Evolutionary conservation across 1,139 yeast genomes (phyloP).

Genomic region (Scheffersomyces stambukii): DNA sequence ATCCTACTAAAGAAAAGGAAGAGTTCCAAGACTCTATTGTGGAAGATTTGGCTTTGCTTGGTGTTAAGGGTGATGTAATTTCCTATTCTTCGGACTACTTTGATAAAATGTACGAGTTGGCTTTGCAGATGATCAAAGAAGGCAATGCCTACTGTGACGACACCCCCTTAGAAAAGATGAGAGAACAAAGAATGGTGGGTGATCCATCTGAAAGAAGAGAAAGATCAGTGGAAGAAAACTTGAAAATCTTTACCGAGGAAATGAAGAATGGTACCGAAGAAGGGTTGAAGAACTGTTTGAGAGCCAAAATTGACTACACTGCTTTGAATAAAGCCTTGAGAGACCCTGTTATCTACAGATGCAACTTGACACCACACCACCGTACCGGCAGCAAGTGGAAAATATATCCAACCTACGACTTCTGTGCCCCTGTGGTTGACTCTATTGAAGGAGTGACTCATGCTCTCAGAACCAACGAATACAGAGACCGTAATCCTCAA

Average conservation of each 20-base stretch:
- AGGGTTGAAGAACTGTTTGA: slow-evolving; percentile 83
- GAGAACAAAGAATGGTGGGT: slow-evolving; percentile 98
- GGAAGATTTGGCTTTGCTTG: slow-evolving; percentile 83
- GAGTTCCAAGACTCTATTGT: slow-evolving; percentile 91
- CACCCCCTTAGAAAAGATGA: slow-evolving; percentile 88
- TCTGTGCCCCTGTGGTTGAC: slow-evolving; percentile 96
- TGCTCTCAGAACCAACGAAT: slow-evolving; percentile 94
- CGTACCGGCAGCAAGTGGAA: slow-evolving; percentile 92
- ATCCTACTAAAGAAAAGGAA: slow-evolving; percentile 89
- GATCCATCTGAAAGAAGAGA: slow-evolving; percentile 87
- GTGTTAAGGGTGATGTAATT: slow-evolving; percentile 83
- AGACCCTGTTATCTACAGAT: slow-evolving; percentile 96
- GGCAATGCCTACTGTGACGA: slow-evolving; percentile 98
- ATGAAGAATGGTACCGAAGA: slow-evolving; percentile 91
- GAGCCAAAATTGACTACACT: slow-evolving; percentile 91
- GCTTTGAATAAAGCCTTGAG: slow-evolving; percentile 90
- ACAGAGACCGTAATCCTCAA: slow-evolving; percentile 96
- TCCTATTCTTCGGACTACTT: slow-evolving; percentile 93
- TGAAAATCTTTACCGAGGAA: slow-evolving; percentile 76
- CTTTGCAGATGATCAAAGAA: slow-evolving; percentile 80
- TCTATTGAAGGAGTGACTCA: slow-evolving; percentile 95
- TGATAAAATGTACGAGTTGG: slow-evolving; percentile 81
- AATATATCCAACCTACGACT: slow-evolving; percentile 95
- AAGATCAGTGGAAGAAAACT: slow-evolving; percentile 85
- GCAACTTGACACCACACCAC: slow-evolving; percentile 94